These are phyloP conservation scores for Xylaria castorea DNA, from an alignment of 495 filamentous ascomycete genomes.

Conservation along the genomic window DNA sequence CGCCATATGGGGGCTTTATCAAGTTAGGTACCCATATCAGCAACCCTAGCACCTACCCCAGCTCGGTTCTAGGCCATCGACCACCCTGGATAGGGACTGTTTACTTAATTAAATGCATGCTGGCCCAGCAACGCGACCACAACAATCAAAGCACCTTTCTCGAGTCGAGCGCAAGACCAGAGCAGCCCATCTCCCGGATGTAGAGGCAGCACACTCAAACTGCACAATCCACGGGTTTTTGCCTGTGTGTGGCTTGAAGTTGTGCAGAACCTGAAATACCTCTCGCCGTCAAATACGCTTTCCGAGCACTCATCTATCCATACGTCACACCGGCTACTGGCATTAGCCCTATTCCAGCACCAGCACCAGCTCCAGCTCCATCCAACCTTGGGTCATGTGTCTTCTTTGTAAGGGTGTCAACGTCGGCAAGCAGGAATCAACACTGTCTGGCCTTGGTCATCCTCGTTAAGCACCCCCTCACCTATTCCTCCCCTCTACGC, in stretches of 20 bases:
- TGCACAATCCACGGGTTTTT: background rate
- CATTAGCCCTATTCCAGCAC: constrained; percentile 5
- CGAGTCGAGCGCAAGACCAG: background rate
- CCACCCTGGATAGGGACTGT: background rate
- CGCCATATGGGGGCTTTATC: background rate
- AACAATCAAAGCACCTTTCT: background rate
- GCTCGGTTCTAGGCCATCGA: background rate
- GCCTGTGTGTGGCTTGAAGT: constrained; percentile 1
- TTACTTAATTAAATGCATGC: constrained; percentile 4
- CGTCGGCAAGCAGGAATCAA: background rate
- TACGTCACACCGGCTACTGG: constrained; percentile 17
- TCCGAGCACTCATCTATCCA: background rate
- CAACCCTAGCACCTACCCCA: background rate
- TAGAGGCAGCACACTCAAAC: background rate
- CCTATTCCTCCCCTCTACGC: background rate
- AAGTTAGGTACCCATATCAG: background rate
- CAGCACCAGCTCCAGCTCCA: background rate
- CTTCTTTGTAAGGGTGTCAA: background rate
- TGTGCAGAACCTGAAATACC: background rate
- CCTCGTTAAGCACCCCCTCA: background rate
- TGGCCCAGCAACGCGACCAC: constrained; percentile 29
- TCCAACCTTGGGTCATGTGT: constrained; percentile 13
- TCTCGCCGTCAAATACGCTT: background rate
- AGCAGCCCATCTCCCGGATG: background rate
- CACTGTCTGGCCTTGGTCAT: background rate